Evolutionary conservation across 1,284 basidiomycete genomes (phyloP), one percentile per base, ranked within the genome.

Genomic region (Ceratobasidium sp.): DNA sequence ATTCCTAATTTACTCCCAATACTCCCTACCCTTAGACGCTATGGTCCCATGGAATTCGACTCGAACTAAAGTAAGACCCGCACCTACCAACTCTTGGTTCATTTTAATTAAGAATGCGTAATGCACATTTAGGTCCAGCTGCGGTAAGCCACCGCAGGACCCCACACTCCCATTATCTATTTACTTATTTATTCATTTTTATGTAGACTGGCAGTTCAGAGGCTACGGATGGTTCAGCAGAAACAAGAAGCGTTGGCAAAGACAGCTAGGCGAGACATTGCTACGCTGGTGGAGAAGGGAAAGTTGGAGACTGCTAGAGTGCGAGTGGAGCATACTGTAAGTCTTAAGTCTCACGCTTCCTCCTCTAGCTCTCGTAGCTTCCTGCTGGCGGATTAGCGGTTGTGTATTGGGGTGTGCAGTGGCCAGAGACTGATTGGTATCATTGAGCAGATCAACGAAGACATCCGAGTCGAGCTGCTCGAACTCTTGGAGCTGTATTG

Each of bases 191-290:
- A 23, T n/a, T 30, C 21, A 8, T 62, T 23, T 2, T 11, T 5
- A 38, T 28, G 14, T 77, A 96, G 94, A 75, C 87, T 98, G 58
- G 93, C 95, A 2, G 91, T 97, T 35, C 96, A 98, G 81, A 90
- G 96, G 6, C 85, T 98, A 66, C 88, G 94, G 66, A 95, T 92
- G 41, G 83, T 98, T 1, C 94, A 97, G 79, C 93, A 96, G 83
- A 98, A 98, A 87, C 96, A 93, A 83, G 89, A 92, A 76, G 95
- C 96, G 0, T 89, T 98, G 74, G 95, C 95, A 0, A 98, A 98
- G 83, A 86, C 86, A 55, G 83, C 91, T 23, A 85, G 94, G 75
- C 85, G 93, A 55, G 93, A 95, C 75, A 93, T 95, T 73, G 91
- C 93, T 2, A 85, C 88, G 11, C 83, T 95, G 14, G 80, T 96